phyloP scores from a whole-genome alignment of 2,329 filamentous ascomycete genomes.

The Arachnomyces sp. region DNA sequence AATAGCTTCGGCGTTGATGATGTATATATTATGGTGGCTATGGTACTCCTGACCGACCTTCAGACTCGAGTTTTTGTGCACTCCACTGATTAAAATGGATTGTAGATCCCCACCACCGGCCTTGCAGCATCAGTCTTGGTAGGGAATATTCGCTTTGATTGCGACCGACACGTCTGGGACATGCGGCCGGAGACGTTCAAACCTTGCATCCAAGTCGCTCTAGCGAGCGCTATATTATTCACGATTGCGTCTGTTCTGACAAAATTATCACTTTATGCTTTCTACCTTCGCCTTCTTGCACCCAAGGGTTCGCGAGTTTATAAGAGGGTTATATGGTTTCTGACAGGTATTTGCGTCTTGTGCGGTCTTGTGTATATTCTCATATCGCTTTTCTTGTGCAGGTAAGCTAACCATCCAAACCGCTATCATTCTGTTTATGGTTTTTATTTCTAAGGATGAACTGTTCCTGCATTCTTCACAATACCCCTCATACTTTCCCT shows the following conservation, averaged over 20 bases:
- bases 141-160: constrained; percentile 3
- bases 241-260: background rate
- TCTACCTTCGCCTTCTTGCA: constrained; percentile 1
- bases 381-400: constrained; percentile 1
- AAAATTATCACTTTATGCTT: constrained; percentile 1
- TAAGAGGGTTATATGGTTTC: background rate
- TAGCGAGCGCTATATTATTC: background rate
- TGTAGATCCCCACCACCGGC: constrained; percentile 4
- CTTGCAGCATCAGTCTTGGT: constrained; percentile 3
- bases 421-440: background rate
- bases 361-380: background rate
- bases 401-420: too few relatives aligned
- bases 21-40: constrained; percentile 1
- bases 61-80: too few relatives aligned
- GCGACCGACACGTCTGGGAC: constrained; percentile 4
- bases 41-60: too few relatives aligned
- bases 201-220: constrained; percentile 4
- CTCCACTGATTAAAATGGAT: too few relatives aligned
- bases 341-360: background rate
- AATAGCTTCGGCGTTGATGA: constrained; percentile 4
- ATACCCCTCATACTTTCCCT: too few relatives aligned
- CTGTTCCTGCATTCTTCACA: too few relatives aligned
- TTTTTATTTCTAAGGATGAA: background rate
- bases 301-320: background rate
- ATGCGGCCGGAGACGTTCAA: constrained; percentile 2